Evolutionary conservation across 495 filamentous ascomycete species (phyloP).

Genomic region (Daldinia bambusicola): DNA sequence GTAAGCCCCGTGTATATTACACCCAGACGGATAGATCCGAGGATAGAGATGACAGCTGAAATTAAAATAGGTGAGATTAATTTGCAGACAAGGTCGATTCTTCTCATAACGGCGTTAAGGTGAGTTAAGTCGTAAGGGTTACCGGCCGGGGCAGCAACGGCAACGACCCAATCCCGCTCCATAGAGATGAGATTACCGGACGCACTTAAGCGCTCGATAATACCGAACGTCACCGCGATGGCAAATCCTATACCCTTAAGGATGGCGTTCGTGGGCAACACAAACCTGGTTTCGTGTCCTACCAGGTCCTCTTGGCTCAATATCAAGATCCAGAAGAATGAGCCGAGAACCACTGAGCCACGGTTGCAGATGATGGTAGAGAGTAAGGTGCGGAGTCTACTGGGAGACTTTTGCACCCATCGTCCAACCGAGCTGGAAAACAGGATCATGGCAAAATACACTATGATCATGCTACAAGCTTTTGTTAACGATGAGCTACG

Average conservation of each 20-base stretch:
- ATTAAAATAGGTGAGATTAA: conserved; percentile 70
- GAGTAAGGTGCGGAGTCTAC: conserved; percentile 52
- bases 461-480: conserved; percentile 46
- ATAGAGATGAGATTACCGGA: conserved; percentile 70
- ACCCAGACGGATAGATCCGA: conserved; percentile 58
- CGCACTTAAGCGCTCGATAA: conserved; percentile 65
- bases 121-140: conserved; percentile 53
- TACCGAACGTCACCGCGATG: conserved; percentile 61
- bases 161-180: conserved; percentile 72
- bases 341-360: conserved; percentile 59
- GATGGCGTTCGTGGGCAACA: conserved; percentile 16
- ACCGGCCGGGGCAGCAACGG: conserved; percentile 49
- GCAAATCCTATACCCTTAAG: conserved; percentile 54
- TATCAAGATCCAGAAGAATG: conserved; percentile 59
- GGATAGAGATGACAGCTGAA: conserved; percentile 59
- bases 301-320: conserved; percentile 50
- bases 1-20: conserved; percentile 58
- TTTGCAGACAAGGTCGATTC: conserved; percentile 79
- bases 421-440: conserved; percentile 55
- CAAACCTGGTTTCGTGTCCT: conserved; percentile 17
- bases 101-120: conserved; percentile 72
- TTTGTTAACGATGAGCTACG: conserved; percentile 34
- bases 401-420: conserved; percentile 59
- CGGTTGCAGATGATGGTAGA: conserved; percentile 59
- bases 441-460: conserved; percentile 49